Conservation (phyloP, 1,139 yeast species). For the Geotrichum aggregatum region DNA sequence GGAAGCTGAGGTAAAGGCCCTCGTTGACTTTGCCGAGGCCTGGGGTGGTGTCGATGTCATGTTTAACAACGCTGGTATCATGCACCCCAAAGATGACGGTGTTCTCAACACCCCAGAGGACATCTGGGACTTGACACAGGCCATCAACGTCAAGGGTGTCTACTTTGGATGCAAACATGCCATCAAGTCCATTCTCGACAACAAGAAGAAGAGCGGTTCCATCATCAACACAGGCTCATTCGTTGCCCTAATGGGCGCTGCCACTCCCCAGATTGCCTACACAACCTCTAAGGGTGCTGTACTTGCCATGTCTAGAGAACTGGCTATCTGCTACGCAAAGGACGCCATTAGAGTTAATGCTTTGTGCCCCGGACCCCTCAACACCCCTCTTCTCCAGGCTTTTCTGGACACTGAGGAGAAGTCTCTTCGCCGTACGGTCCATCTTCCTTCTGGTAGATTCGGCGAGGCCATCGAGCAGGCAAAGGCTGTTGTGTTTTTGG, state of each 20-base stretch:
- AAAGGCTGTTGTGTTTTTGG: conserved; percentile 75
- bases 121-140: conserved; percentile 50
- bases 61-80: conserved; percentile 73
- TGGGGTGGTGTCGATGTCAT: conserved; percentile 60
- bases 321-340: conserved; percentile 67
- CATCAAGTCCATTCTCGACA: conserved; percentile 48
- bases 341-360: conserved; percentile 64
- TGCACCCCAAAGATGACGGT: conserved; percentile 62
- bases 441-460: conserved; percentile 50
- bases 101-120: conserved; percentile 41
- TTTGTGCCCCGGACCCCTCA: conserved; percentile 62
- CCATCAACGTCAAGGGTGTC: conserved; percentile 54
- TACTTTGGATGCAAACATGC: conserved; percentile 56
- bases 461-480: conserved; percentile 70
- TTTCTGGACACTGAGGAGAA: conserved; percentile 41
- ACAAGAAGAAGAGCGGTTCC: conserved; percentile 49
- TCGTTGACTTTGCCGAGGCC: conserved; percentile 37
- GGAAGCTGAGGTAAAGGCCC: conserved; percentile 37
- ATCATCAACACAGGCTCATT: conserved; percentile 60
- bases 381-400: conserved; percentile 56
- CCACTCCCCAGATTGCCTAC: conserved; percentile 40
- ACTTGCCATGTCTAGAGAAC: conserved; percentile 51
- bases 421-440: conserved; percentile 46
- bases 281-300: conserved; percentile 44
- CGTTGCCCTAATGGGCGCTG: conserved; percentile 51